Evolutionary conservation across 805 yeast species (phyloP).

Genomic region (Ogataea henricii): DNA sequence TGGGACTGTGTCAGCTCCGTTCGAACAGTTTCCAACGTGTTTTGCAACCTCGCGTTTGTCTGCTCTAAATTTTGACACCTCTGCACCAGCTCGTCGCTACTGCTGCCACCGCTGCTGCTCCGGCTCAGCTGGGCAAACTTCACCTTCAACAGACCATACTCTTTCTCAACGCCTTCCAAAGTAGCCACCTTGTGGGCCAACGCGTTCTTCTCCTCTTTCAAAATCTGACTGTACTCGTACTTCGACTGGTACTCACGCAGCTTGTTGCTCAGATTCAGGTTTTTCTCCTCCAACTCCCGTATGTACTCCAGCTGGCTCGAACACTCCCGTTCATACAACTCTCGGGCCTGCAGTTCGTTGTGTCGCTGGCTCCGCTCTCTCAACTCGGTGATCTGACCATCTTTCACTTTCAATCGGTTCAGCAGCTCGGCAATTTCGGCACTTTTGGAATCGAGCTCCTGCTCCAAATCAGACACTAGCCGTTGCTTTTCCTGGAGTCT

Average conservation of each 20-base stretch:
- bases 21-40: slow-evolving; percentile 4
- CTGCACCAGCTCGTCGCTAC: slow-evolving; percentile 10
- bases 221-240: slow-evolving; percentile 48
- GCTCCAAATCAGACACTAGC: background rate
- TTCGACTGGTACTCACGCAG: slow-evolving; percentile 51
- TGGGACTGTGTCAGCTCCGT: slow-evolving; percentile 12
- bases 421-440: slow-evolving; percentile 28
- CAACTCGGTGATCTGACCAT: slow-evolving; percentile 14
- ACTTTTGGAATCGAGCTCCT: slow-evolving; percentile 3
- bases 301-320: slow-evolving; percentile 45
- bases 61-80: slow-evolving; percentile 10
- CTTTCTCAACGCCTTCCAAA: slow-evolving; percentile 45
- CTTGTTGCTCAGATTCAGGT: slow-evolving; percentile 53
- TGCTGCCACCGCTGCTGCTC: background rate
- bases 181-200: slow-evolving; percentile 41
- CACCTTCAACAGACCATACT: slow-evolving; percentile 12
- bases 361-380: slow-evolving; percentile 7
- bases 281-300: slow-evolving; percentile 51
- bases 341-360: slow-evolving; percentile 33
- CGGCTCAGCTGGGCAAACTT: background rate
- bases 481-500: slow-evolving; percentile 6
- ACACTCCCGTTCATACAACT: slow-evolving; percentile 35
- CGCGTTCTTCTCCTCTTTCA: slow-evolving; percentile 55
- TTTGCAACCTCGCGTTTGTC: slow-evolving; percentile 1
- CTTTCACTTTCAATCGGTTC: slow-evolving; percentile 15